Evolutionary conservation across 2,329 filamentous ascomycete genomes (phyloP), one percentile per base, ranked within the genome.

Genomic region (Monilinia polystroma): DNA sequence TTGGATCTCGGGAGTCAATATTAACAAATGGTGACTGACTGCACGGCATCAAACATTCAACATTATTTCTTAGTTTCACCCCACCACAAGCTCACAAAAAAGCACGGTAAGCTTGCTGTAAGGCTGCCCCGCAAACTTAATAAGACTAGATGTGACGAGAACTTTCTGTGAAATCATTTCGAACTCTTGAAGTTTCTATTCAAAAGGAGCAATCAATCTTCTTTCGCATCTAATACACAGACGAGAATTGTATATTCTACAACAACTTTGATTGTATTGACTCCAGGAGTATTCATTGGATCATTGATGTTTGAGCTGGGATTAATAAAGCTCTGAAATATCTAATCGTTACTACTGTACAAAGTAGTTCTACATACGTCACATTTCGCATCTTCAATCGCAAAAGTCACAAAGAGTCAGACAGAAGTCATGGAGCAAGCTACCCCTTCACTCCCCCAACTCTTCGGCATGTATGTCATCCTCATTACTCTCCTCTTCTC

Each of bases 391-490:
- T 38, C 14, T n/a, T 29, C 47, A 11, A n/a, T 29, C 57, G 26
- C 43, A 10, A 26, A 35, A 38, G 8, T 8, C 18, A 20, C 20
- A 11, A 10, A 8, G 4, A 23, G 4, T 5, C 8, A 52, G 14
- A 16, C 23, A 16, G 3, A 26, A 51, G 51, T 11, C 54, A 65
- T 65, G 63, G 63, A 59, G 53, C 63, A 64, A 67, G 41, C 49
- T 52, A 32, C 66, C 62, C 43, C 65, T 60, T 43, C 58, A 45
- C 60, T 75, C 32, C 73, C 72, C 3, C 73, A 74, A 54, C 68
- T 75, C 47, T 76, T 76, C 51, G 74, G 74, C 29, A 67, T 76
- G 69, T 73, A 66, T 10, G 70, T 69, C 20, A 29, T 3, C n/a
- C 16, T 41, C n/a, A 43, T 16, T 20, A 1, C 32, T 35, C 32